phyloP scores from a whole-genome alignment of 23 red algal genomes.

The Gracilaria domingensis region DNA sequence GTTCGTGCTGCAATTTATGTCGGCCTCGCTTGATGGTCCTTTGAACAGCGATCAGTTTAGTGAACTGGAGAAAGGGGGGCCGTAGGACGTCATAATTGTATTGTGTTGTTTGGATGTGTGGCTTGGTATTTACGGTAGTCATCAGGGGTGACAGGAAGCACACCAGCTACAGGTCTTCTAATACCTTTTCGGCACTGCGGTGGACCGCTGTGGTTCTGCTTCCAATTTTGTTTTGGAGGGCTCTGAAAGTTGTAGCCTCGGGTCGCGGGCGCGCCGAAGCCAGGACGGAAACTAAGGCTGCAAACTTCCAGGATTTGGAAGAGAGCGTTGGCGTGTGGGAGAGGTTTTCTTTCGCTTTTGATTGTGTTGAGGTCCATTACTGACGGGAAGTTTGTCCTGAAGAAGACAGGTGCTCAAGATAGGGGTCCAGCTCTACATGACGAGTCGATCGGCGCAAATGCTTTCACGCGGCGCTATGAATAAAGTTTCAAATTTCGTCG shows the following conservation, averaged over 20 bases:
- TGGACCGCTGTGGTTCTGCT: background rate
- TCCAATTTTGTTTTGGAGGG: background rate
- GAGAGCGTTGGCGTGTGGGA: too few relatives aligned
- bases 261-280: too few relatives aligned
- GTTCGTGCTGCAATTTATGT: slow-evolving; percentile 75
- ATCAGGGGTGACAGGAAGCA: background rate
- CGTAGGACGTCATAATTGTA: background rate
- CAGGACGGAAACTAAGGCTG: background rate
- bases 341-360: too few relatives aligned
- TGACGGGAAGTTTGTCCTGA: too few relatives aligned
- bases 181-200: background rate
- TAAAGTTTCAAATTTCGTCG: too few relatives aligned
- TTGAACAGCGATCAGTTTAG: slow-evolving; percentile 36
- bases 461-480: too few relatives aligned
- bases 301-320: background rate
- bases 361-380: too few relatives aligned
- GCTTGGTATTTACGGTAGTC: background rate
- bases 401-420: too few relatives aligned
- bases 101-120: background rate
- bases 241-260: too few relatives aligned
- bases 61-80: background rate
- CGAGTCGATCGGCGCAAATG: too few relatives aligned
- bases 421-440: too few relatives aligned
- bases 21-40: slow-evolving; percentile 58
- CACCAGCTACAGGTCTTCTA: background rate